Conservation (phyloP, 108 stramenopile genomes). For the Discostella pseudostelligera region DNA sequence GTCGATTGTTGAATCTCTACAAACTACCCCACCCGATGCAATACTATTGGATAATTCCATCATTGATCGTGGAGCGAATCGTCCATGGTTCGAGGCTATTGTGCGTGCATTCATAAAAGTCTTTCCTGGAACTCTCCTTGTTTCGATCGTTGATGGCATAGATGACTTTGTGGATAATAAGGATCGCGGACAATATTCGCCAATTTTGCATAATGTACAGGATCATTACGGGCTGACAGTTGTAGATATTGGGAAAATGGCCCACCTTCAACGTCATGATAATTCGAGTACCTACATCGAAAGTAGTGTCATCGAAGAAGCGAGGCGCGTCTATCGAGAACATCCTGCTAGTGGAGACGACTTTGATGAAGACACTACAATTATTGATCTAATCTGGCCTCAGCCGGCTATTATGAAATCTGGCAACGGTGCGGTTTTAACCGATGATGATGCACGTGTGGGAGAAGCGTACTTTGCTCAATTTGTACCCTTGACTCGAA, state of each 20-base stretch:
- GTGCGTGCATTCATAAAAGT: slow-evolving; percentile 13
- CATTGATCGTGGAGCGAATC: not conserved
- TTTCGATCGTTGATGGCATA: slow-evolving; percentile 21
- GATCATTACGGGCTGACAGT: slow-evolving; percentile 12
- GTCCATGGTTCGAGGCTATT: slow-evolving; percentile 24
- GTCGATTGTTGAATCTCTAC: slow-evolving; percentile 16
- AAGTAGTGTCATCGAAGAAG: not conserved
- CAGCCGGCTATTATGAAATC: slow-evolving; percentile 7
- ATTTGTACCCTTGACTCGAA: slow-evolving; percentile 7
- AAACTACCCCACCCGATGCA: slow-evolving; percentile 13
- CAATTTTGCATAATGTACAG: not conserved
- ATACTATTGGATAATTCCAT: slow-evolving; percentile 24
- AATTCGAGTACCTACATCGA: not conserved
- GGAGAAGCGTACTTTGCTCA: slow-evolving; percentile 15
- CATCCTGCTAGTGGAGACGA: not conserved
- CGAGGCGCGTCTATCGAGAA: not conserved
- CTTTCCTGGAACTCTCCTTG: slow-evolving; percentile 11
- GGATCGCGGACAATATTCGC: not conserved
- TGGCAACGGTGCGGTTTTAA: slow-evolving; percentile 11
- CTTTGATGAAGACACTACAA: not conserved
- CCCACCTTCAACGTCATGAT: slow-evolving; percentile 1
- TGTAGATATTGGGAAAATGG: slow-evolving; percentile 10
- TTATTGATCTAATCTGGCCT: slow-evolving; percentile 21
- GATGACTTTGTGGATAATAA: not conserved
- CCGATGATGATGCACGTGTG: not conserved